Base-by-base conservation (phyloP, 208 protist species). In the Angomonas desouzai region DNA sequence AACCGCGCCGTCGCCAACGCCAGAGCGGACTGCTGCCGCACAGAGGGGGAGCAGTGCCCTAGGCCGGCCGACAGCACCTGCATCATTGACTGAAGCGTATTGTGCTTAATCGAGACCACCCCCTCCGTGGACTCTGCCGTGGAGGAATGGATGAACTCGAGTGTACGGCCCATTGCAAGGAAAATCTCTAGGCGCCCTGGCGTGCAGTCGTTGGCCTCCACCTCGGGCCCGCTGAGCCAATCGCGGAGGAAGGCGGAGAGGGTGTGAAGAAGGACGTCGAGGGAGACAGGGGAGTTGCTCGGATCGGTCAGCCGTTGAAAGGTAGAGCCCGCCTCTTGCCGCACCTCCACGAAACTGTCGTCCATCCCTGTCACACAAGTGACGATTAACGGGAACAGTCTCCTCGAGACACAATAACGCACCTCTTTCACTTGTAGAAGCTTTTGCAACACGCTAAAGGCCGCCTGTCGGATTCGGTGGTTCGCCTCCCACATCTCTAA, bases 301-400 rank as follows among this genome's bases (percentile, higher is more conserved):
- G 82, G 16, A 4, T 77, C 63, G 1, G 62, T 36, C 13, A 36
- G 16, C 13, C 13, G 10, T n/a, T 76, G 62, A 20, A 92, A 33
- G 29, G 76, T 47, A 22, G 60, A 23, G 7, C 74, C 66, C 0
- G 85, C 83, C 48, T 77, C 77, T 29, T 81, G 64, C 55, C 79
- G 83, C 32, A 92, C 85, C 66, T 91, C 85, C 22, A 76, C 29
- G 62, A 95, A 95, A 1, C 72, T 68, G 62, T 95, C 89, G 59
- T 95, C 89, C 10, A 91, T 55, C n/a, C 85, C 83, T 27, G 29
- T 18, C 20, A 81, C 76, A 38, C 74, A 77, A 20, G 80, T 49
- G 4, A 30, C 23, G 22, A 95, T 25, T 16, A 91, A 18, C 22
- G 68, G 70, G 25, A 62, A 64, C n/a, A 89, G 66, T 45, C 66